Evolutionary conservation across 179 eudicot species (phyloP), one percentile per base, ranked within the genome.

Genomic region (Silene coronaria): DNA sequence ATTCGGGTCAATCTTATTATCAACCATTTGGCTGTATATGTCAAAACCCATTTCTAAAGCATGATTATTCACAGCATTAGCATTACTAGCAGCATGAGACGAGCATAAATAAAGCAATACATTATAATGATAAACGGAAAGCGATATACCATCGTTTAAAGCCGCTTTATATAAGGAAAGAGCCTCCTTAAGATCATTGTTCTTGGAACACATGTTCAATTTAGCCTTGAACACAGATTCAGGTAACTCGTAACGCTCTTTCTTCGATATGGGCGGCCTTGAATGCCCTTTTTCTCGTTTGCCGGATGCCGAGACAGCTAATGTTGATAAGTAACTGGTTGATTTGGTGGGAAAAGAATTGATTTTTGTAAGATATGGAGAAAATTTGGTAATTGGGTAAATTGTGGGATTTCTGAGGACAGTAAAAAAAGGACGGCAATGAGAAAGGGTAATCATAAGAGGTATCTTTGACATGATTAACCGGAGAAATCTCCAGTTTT

Each of bases 11-110:
- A 95, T 82, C 21, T 77, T 80, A 58, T 86, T 87, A 48, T 72
- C 12, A 65, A 83, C 84, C 99, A 95, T 95, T 75, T 84, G 86
- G 75, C 76, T 83, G 78, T 83, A 89, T 17, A 92, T 86, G 90
- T 89, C 91, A 84, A 89, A 93, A n/a, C 99, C 97, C 82, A 84
- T 86, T 32, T 87, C 85, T 55, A 90, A 77, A 45, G 87, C 87
- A 79, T 62, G 67, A 53, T 27, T 23, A 76, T 46, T 62, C 32
- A 62, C n/a, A 3, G 2, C 36, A 62, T 30, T n/a, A 64, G 0
- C 71, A 76, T 59, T 67, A 64, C 16, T 21, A 65, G 27, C 36
- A 62, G 68, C 73, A 65, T 17, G 22, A 14, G 80, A 69, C 14
- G 93, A 81, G 61, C 97, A 94, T 45, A 92, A 77, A 79, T 94